phyloP scores from a whole-genome alignment of 2,329 filamentous ascomycete genomes.

The Botrytis deweyae region DNA sequence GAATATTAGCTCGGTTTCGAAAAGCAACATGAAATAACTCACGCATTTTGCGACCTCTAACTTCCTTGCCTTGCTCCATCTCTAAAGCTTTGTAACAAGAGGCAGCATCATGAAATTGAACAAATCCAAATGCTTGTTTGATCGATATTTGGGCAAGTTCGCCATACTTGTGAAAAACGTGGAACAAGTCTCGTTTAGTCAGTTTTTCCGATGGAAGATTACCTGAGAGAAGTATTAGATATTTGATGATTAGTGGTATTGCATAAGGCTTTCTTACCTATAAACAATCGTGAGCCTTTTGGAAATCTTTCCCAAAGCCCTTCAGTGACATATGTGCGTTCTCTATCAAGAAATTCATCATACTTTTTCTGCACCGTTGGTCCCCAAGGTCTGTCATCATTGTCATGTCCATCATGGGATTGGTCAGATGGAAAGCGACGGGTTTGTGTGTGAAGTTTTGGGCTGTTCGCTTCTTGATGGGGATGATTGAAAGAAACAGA shows the following conservation, averaged over 20 bases:
- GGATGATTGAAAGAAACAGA: conserved; percentile 36
- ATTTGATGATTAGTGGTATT: conserved; percentile 31
- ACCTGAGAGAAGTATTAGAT: conserved; percentile 50
- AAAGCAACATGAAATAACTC: conserved; percentile 43
- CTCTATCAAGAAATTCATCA: conserved; percentile 70
- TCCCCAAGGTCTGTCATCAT: conserved; percentile 39
- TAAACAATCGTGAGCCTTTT: conserved; percentile 73
- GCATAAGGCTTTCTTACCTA: conserved; percentile 56
- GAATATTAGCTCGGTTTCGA: background rate
- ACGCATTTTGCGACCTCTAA: conserved; percentile 93
- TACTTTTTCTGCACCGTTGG: conserved; percentile 64
- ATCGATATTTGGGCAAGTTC: conserved; percentile 91
- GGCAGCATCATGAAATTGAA: conserved; percentile 79
- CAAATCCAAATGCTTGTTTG: conserved; percentile 95
- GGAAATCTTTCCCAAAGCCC: conserved; percentile 82
- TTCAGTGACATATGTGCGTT: conserved; percentile 72
- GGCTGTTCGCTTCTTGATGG: conserved; percentile 29
- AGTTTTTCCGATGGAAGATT: conserved; percentile 92
- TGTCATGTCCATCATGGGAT: conserved; percentile 35
- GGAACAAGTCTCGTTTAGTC: conserved; percentile 90
- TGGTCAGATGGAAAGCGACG: conserved; percentile 30
- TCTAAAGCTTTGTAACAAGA: conserved; percentile 76
- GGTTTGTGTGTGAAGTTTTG: conserved; percentile 29
- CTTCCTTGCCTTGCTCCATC: conserved; percentile 73
- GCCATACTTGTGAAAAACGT: conserved; percentile 83